Percentiles rank a stretch among this genome's conserved stretches.
phyloP scores from a whole-genome alignment of 352 stramenopile genomes.

The Phytophthora tubulina region DNA sequence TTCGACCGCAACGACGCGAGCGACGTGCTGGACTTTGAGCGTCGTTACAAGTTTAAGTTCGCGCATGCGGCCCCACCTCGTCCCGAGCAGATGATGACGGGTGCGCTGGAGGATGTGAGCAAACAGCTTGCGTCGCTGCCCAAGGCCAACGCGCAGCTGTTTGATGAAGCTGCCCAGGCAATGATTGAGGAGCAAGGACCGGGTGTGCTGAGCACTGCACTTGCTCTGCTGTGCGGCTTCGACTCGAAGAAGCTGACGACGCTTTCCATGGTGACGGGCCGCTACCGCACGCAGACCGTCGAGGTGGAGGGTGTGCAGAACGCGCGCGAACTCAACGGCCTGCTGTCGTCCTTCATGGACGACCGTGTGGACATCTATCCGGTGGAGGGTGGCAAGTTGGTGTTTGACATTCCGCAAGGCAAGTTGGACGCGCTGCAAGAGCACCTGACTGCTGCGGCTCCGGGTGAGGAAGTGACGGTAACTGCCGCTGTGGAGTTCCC shows the following conservation, averaged over 20 bases:
- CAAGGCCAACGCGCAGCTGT: conserved; percentile 53
- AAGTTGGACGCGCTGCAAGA: conserved; percentile 56
- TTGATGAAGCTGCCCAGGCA: conserved; percentile 63
- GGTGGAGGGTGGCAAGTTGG: conserved; percentile 67
- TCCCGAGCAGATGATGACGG: conserved; percentile 71
- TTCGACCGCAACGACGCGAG: conserved; percentile 73
- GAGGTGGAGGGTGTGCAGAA: conserved; percentile 58
- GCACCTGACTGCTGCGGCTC: conserved; percentile 46
- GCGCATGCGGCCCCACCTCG: conserved; percentile 60
- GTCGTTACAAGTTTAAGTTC: conserved; percentile 83
- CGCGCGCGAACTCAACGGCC: conserved; percentile 58
- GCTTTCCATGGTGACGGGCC: conserved; percentile 83
- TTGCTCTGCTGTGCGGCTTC: conserved; percentile 82
- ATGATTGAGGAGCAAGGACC: conserved; percentile 71
- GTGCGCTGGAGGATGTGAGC: conserved; percentile 58
- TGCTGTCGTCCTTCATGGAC: conserved; percentile 56
- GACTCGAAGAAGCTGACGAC: conserved; percentile 71
- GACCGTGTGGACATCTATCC: conserved; percentile 62
- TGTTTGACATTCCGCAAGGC: conserved; percentile 73
- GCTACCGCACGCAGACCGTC: conserved; percentile 71
- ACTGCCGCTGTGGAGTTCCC: conserved; percentile 63
- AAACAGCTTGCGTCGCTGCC: conserved; percentile 66
- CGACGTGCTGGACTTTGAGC: conserved; percentile 84
- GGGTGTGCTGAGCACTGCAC: conserved; percentile 64
- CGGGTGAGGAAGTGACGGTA: conserved; percentile 50